Conservation (phyloP, 1,284 basidiomycete genomes). For the Marasmius sp. region DNA sequence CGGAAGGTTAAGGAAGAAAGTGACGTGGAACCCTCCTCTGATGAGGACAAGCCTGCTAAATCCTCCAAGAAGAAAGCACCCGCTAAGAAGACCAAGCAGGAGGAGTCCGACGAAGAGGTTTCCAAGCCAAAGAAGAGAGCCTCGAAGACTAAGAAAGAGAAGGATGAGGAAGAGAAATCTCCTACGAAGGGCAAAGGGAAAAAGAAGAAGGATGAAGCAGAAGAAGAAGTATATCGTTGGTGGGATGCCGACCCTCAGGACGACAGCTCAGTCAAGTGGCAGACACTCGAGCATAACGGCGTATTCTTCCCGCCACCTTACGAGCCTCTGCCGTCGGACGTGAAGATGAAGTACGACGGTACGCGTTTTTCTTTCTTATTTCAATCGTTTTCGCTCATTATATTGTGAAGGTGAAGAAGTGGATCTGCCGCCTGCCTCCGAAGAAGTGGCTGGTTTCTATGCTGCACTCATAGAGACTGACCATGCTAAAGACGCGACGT, state of each 20-base stretch:
- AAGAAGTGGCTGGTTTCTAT: slow-evolving; percentile 98
- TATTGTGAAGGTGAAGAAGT: slow-evolving; percentile 66
- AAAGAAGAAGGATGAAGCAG: slow-evolving; percentile 53
- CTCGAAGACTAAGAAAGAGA: slow-evolving; percentile 15
- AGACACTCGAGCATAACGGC: slow-evolving; percentile 89
- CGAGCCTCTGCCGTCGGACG: slow-evolving; percentile 76
- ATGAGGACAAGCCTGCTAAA: slow-evolving; percentile 43
- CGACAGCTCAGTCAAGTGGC: slow-evolving; percentile 88
- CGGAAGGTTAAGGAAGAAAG: slow-evolving; percentile 56
- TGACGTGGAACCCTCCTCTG: slow-evolving; percentile 39
- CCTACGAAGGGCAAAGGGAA: slow-evolving; percentile 34
- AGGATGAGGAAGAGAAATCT: background rate
- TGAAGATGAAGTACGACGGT: slow-evolving; percentile 98
- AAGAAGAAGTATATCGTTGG: slow-evolving; percentile 76
- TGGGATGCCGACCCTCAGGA: slow-evolving; percentile 72
- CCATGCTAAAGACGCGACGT: slow-evolving; percentile 86
- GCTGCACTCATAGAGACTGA: slow-evolving; percentile 92
- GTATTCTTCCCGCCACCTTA: slow-evolving; percentile 97
- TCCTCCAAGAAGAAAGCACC: slow-evolving; percentile 30
- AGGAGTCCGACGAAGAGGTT: slow-evolving; percentile 22
- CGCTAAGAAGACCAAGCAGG: slow-evolving; percentile 24
- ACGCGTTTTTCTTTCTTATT: slow-evolving; percentile 17
- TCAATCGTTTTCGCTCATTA: slow-evolving; percentile 17
- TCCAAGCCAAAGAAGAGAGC: slow-evolving; percentile 1
- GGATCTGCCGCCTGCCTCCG: slow-evolving; percentile 81